Percentiles rank a stretch among this genome's conserved stretches.
Evolutionary conservation across 2,329 filamentous ascomycete genomes (phyloP).

Genomic region (Fusarium anthophilum): DNA sequence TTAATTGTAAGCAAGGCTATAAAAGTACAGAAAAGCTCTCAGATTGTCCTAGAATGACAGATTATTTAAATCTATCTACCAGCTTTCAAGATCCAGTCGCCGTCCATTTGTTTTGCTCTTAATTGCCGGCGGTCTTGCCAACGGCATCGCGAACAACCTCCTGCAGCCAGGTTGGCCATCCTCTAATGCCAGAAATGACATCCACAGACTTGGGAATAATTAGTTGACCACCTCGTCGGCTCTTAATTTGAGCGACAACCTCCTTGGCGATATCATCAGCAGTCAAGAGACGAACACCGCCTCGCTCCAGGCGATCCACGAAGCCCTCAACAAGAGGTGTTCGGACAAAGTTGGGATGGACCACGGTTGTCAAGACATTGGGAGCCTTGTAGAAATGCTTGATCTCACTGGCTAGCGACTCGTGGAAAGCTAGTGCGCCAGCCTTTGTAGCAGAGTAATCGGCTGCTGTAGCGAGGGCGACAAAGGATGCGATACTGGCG

Average conservation of each 20-base stretch:
- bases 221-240: slow-evolving; percentile 55
- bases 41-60: background rate
- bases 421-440: slow-evolving; percentile 72
- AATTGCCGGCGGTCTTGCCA: slow-evolving; percentile 19
- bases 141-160: slow-evolving; percentile 46
- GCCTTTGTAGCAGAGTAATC: slow-evolving; percentile 75
- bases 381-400: slow-evolving; percentile 67
- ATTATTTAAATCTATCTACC: background rate
- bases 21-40: background rate
- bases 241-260: slow-evolving; percentile 57
- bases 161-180: slow-evolving; percentile 52
- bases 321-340: slow-evolving; percentile 56
- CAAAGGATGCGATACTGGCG: slow-evolving; percentile 70
- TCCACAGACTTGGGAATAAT: slow-evolving; percentile 51
- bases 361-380: slow-evolving; percentile 69
- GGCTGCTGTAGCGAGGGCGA: slow-evolving; percentile 67
- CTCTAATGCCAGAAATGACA: slow-evolving; percentile 48
- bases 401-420: slow-evolving; percentile 67
- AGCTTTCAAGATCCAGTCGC: no score
- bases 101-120: background rate
- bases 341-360: slow-evolving; percentile 65
- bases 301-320: slow-evolving; percentile 39
- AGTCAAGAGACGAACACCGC: slow-evolving; percentile 45
- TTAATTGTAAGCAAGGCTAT: background rate
- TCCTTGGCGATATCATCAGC: slow-evolving; percentile 52